Conservation (phyloP, 1,284 basidiomycete genomes). For the Dichomitus squalens region DNA sequence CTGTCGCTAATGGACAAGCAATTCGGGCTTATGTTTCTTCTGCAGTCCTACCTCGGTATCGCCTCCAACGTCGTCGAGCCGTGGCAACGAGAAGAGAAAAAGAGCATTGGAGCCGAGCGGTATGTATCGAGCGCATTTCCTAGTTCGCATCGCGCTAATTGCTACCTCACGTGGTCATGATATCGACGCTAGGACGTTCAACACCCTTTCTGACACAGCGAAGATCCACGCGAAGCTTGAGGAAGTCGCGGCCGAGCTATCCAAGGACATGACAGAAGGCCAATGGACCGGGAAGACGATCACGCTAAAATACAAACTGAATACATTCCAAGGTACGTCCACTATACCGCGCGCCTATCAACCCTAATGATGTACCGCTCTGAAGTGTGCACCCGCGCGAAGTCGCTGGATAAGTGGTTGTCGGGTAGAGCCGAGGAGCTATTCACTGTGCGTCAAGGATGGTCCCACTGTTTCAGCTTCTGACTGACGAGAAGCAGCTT, state of each 20-base stretch:
- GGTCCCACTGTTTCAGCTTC: not conserved
- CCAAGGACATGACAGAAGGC: constrained; percentile 69
- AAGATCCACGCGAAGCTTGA: constrained; percentile 77
- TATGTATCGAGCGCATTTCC: constrained; percentile 30
- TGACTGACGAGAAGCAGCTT: constrained; percentile 44
- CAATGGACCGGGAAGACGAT: constrained; percentile 80
- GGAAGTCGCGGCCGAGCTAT: constrained; percentile 79
- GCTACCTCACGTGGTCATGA: no score
- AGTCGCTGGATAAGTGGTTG: constrained; percentile 76
- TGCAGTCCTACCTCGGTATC: constrained; percentile 82
- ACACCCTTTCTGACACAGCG: constrained; percentile 60
- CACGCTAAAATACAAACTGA: constrained; percentile 80
- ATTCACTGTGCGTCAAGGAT: constrained; percentile 55
- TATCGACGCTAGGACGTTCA: constrained; percentile 90
- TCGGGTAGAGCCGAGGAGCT: constrained; percentile 76
- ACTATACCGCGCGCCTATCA: no score
- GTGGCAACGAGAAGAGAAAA: constrained; percentile 75
- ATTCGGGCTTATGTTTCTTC: constrained; percentile 74
- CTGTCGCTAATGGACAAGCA: constrained; percentile 85
- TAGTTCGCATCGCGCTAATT: not conserved
- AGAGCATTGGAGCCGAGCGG: constrained; percentile 91
- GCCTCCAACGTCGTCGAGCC: constrained; percentile 82
- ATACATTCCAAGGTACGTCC: constrained; percentile 71
- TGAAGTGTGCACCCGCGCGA: constrained; percentile 80
- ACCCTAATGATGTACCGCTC: not conserved